Conservation (phyloP, 768 basidiomycete species). For the Kwoniella botswanensis region DNA sequence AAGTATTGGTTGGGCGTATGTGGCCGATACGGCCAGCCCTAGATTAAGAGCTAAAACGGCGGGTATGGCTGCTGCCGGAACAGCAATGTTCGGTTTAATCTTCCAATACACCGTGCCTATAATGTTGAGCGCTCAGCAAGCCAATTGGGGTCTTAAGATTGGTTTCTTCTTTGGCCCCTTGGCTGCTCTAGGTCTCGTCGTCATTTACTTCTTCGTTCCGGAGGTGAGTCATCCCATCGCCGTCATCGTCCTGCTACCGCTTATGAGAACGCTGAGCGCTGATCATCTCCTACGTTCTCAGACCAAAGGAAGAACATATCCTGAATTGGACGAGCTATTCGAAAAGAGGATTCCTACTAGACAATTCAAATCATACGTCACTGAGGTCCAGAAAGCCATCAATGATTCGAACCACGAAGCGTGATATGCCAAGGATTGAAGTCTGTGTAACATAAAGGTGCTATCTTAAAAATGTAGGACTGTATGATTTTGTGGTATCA, state of each 20-base stretch:
- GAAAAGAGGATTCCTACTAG: neutral
- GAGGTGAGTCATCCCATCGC: conserved; percentile 5
- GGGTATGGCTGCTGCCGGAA: conserved; percentile 18
- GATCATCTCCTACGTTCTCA: neutral
- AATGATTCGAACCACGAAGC: neutral
- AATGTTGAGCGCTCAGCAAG: conserved; percentile 26
- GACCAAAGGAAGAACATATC: conserved; percentile 12
- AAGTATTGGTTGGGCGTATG: conserved; percentile 22
- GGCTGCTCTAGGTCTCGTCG: conserved; percentile 9
- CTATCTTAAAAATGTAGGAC: too few relatives aligned
- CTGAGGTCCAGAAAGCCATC: neutral
- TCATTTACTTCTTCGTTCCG: conserved; percentile 31
- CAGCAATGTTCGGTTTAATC: conserved; percentile 8
- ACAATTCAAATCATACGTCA: neutral
- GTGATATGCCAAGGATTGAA: too few relatives aligned
- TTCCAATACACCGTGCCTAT: conserved; percentile 35
- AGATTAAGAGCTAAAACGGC: conserved; percentile 40
- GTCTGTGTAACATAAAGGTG: too few relatives aligned
- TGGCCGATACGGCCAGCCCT: conserved; percentile 26
- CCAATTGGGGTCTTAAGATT: conserved; percentile 34
- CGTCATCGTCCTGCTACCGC: too few relatives aligned
- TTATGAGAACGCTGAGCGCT: too few relatives aligned
- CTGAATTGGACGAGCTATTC: conserved; percentile 36
- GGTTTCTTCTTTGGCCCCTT: conserved; percentile 29
- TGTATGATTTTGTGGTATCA: too few relatives aligned